Evolutionary conservation across 2,329 filamentous ascomycete species (phyloP).

Genomic region (Metarhizium humberi): DNA sequence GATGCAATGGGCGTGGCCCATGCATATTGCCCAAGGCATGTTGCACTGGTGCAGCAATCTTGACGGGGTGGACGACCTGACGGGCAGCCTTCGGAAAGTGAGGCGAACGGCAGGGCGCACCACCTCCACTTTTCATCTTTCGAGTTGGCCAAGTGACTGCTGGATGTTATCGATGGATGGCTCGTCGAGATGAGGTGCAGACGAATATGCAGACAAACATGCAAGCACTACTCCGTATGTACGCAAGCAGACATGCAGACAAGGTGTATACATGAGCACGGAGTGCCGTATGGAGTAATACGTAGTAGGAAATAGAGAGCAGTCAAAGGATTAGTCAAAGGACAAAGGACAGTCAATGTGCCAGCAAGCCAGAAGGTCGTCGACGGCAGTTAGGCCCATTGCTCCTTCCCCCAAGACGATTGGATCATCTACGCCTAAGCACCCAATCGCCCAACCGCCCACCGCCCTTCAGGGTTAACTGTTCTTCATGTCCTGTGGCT

Average conservation of each 20-base stretch:
- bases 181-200: background rate
- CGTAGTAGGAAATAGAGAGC: no score
- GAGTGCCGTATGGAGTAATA: no score
- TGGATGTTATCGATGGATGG: background rate
- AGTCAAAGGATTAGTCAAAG: no score
- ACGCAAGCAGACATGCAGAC: background rate
- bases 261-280: no score
- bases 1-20: background rate
- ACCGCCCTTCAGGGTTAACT: background rate
- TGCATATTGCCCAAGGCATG: background rate
- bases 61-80: background rate
- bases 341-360: no score
- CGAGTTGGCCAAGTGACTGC: background rate
- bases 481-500: background rate
- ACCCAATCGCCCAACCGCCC: background rate
- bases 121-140: background rate
- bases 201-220: background rate
- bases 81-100: background rate
- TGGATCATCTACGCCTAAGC: background rate
- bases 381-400: background rate
- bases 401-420: background rate
- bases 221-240: background rate
- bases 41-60: background rate
- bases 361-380: no score
- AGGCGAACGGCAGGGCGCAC: slow-evolving; percentile 2